Conservation (phyloP, 768 basidiomycete species). For the Sporobolomyces roseus region DNA sequence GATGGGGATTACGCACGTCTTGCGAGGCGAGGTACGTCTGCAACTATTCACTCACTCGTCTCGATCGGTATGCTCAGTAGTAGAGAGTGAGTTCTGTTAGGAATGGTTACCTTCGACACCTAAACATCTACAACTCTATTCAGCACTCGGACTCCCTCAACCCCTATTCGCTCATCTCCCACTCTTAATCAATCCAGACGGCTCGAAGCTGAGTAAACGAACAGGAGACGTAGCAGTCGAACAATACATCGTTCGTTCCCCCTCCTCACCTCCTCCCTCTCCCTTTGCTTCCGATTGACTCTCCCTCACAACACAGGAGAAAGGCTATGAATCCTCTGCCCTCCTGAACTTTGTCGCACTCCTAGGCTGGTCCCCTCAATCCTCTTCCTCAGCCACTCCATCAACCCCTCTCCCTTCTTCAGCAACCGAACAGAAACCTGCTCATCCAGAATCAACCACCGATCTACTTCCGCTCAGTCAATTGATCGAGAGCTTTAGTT, state of each 20-base stretch:
- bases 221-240: constrained; percentile 81
- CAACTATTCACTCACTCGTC: neutral
- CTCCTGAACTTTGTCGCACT: constrained; percentile 89
- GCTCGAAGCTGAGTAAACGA: constrained; percentile 90
- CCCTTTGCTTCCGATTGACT: too few relatives aligned
- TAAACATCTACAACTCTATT: constrained; percentile 83
- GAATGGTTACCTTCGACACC: constrained; percentile 96
- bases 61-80: too few relatives aligned
- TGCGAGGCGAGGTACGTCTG: constrained; percentile 74
- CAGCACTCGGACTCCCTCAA: constrained; percentile 63
- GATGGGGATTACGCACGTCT: constrained; percentile 93
- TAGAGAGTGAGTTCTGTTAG: constrained; percentile 52
- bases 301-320: too few relatives aligned
- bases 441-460: neutral
- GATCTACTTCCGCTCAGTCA: constrained; percentile 6
- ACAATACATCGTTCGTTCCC: constrained; percentile 81
- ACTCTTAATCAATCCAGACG: constrained; percentile 80
- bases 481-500: constrained; percentile 60
- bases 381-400: neutral
- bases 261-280: too few relatives aligned
- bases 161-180: constrained; percentile 90
- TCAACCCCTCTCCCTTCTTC: neutral
- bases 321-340: constrained; percentile 85
- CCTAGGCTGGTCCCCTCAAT: constrained; percentile 79
- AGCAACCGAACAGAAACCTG: neutral